Conservation (phyloP, 2,329 filamentous ascomycete genomes). For the Escovopsis sp. region DNA sequence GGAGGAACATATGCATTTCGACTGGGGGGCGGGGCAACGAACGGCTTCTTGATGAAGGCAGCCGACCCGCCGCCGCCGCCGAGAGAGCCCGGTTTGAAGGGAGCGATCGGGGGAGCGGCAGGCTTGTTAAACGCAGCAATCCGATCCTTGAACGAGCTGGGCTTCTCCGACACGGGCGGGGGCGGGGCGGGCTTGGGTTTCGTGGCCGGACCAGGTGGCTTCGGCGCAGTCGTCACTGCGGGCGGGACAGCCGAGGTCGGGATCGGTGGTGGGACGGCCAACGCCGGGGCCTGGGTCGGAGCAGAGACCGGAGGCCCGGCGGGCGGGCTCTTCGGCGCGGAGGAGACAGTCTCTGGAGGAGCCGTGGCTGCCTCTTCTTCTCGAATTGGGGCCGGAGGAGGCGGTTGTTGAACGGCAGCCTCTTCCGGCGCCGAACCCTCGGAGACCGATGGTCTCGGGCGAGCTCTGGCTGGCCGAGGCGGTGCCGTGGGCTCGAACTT, state of each 20-base stretch:
- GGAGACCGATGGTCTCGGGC: conserved; percentile 38
- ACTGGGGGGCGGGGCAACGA: conserved; percentile 87
- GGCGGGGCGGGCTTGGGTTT: conserved; percentile 34
- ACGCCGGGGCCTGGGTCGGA: conserved; percentile 8
- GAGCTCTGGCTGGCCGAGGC: conserved; percentile 63
- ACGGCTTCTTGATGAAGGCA: conserved; percentile 88
- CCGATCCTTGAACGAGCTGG: conserved; percentile 78
- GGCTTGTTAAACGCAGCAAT: conserved; percentile 96
- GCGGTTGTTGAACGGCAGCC: conserved; percentile 15
- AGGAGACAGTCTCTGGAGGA: conserved; percentile 19
- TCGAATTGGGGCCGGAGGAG: conserved; percentile 16
- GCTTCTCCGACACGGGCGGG: conserved; percentile 61
- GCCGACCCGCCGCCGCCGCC: conserved; percentile 29
- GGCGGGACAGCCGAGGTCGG: neutral
- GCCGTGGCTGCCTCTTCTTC: conserved; percentile 13
- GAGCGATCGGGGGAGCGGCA: conserved; percentile 70
- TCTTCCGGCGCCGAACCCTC: conserved; percentile 20
- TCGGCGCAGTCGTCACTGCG: conserved; percentile 16
- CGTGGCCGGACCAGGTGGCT: conserved; percentile 17
- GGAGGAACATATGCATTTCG: conserved; percentile 81
- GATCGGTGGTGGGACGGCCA: conserved; percentile 11
- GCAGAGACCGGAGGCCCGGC: conserved; percentile 16
- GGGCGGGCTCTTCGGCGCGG: conserved; percentile 18
- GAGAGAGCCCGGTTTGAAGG: conserved; percentile 66
- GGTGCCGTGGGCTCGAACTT: conserved; percentile 85